Evolutionary conservation across 2,329 filamentous ascomycete species (phyloP), one percentile per base, ranked within the genome.

Genomic region (Cytospora schulzeri): DNA sequence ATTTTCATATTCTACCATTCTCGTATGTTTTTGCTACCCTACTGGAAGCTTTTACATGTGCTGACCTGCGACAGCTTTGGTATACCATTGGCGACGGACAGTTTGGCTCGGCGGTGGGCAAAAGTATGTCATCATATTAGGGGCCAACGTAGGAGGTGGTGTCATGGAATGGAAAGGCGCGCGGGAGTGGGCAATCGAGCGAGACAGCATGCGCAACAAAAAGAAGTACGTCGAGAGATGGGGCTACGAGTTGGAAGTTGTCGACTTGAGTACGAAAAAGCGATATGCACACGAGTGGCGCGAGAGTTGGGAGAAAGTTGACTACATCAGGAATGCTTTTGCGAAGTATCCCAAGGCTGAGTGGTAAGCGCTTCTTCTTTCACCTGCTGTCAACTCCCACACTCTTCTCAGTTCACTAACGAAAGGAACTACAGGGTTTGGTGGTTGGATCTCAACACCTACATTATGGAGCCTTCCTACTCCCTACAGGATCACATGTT

Each of bases 121-220:
- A 73, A 98, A 97, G 73, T 93, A 91, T 73, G 95, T 99, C 69
- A 90, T 99, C 62, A 93, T 99, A 68, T 82, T 98, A 24, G 93
- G 91, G 28, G 93, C 95, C 62, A 99, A 99, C 73, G 86, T 96
- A 68, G 95, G 95, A 57, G 95, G 95, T 66, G 95, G 95, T 71
- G 95, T 99, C 9, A 98, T 98, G 93, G 94, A 97, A 74, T 97
- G 93, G 94, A 99, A 99, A 77, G 94, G 94, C 0, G 91, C 94
- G 24, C 87, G 93, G 67, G 95, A 99, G 79, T 99, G 95, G 95
- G 95, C 95, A 0, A 96, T 98, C 72, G 95, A 99, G 79, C 85
- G 95, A 75, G 93, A 98, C 80, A 98, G 94, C 74, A 87, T 98
- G 62, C 89, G 89, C 75, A 99, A 99, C 79, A 99, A 99, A 82